Evolutionary conservation across 257 asterid species (phyloP), one percentile per base, ranked within the genome.

Genomic region (Solanum microdontum): DNA sequence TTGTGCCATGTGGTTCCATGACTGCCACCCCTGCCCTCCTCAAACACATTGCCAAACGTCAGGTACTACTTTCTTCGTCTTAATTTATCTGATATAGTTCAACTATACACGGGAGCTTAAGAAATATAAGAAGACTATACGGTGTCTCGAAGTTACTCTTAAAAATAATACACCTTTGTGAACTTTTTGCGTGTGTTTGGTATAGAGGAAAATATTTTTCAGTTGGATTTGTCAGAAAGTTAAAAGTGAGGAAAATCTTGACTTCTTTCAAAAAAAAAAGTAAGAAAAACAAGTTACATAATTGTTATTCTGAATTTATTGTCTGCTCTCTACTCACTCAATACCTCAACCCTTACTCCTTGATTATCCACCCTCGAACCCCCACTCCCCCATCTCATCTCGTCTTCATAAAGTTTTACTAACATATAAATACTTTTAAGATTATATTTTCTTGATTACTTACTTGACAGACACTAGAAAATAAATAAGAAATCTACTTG

Each of bases 11-110:
- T 92, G 98, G 95, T 88, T 87, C 74, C 80, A 89, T 93, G 36
- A 89, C 95, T 30, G 98, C 93, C 64, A 83, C 97, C 87, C 95
- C 99, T 79, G 92, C 96, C 45, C 92, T 93, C 36, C 99, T 96
- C 92, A 94, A 91, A 88, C 92, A 92, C 45, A 84, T 96, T 83
- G 98, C 98, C 92, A 93, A 86, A 89, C 98, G 97, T 74, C 98
- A 95, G 99, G 98, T 64, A 58, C 11, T 55, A 55, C 2, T 58
- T 21, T 21, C 66, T 19, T 55, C 11, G 24, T 7, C 24, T 19
- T 19, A 58, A 58, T 58, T 58, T 58, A 58, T 58, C 2, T 8
- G 5, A 19, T 58, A 19, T 8, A 7, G 0, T 21, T 7, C 2
- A 55, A 17, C 9, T 0, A 2, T 17, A 55, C 0, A 17, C n/a